phyloP scores from a whole-genome alignment of 352 stramenopile species.

The Pythium folliculosum region DNA sequence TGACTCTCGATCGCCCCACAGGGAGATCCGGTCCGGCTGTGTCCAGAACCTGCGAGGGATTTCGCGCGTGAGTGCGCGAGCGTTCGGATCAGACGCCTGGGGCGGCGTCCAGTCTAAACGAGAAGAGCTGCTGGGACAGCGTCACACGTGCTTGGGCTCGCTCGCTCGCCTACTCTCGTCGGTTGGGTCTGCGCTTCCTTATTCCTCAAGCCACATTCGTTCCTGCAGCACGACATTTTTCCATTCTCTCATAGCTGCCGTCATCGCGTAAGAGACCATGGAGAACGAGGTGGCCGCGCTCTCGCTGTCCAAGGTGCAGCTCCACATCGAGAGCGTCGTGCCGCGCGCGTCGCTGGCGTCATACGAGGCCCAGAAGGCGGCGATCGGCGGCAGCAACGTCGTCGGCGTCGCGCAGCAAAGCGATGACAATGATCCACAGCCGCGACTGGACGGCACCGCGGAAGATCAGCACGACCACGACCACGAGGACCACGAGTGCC shows the following conservation, averaged over 20 bases:
- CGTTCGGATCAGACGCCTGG: slow-evolving; percentile 15
- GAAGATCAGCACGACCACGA: slow-evolving; percentile 7
- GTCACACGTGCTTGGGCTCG: too few species aligned
- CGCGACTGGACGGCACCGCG: too few species aligned
- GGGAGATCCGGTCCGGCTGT: slow-evolving; percentile 1
- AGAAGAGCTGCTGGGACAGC: too few species aligned
- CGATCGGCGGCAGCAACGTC: slow-evolving; percentile 12
- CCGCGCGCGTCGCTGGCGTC: slow-evolving; percentile 43
- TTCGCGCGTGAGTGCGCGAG: not conserved
- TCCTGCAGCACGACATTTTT: not conserved
- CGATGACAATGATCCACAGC: not conserved
- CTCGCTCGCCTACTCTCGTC: not conserved
- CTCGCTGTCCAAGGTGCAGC: slow-evolving; percentile 46
- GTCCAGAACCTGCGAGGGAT: not conserved
- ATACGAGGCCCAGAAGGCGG: slow-evolving; percentile 32
- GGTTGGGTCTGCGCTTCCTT: not conserved
- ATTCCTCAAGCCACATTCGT: not conserved
- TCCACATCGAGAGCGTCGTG: slow-evolving; percentile 59
- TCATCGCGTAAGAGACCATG: not conserved
- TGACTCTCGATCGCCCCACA: slow-evolving; percentile 7
- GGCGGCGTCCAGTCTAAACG: not conserved
- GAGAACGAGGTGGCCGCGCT: slow-evolving; percentile 21
- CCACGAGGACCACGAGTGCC: slow-evolving; percentile 3
- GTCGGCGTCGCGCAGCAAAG: too few species aligned
- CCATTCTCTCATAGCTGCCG: not conserved